These are phyloP conservation scores for Dioscorea zingiberensis DNA, from an alignment of 106 monocot genomes.

Conservation along the genomic window DNA sequence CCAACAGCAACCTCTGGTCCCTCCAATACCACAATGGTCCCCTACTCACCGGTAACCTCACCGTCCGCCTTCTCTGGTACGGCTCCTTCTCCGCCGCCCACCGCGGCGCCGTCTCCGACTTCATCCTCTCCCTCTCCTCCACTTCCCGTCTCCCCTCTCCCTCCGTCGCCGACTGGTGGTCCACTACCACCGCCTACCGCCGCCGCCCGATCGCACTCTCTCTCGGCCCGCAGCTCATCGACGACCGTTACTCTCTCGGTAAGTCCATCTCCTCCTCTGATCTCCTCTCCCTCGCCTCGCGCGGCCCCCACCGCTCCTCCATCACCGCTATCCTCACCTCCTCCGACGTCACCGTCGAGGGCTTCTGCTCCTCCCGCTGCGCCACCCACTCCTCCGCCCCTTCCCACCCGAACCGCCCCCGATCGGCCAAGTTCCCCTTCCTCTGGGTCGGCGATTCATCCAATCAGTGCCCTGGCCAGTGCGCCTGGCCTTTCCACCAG, in stretches of 20 bases:
- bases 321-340: constrained; percentile 36
- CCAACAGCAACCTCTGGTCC: constrained; percentile 28
- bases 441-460: constrained; percentile 23
- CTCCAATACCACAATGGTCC: constrained; percentile 59
- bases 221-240: constrained; percentile 5
- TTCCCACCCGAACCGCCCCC: no score
- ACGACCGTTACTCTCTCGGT: no score
- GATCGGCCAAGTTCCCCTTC: constrained; percentile 2
- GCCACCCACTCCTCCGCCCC: constrained; percentile 18
- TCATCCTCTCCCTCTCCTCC: constrained; percentile 46
- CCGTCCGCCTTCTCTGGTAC: constrained; percentile 65
- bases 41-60: constrained; percentile 48
- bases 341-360: constrained; percentile 34
- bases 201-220: constrained; percentile 15
- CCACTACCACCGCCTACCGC: constrained; percentile 21
- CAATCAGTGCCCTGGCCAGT: no score
- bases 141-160: constrained; percentile 7
- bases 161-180: constrained; percentile 51
- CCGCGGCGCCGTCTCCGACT: constrained; percentile 50
- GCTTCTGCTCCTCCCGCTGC: constrained; percentile 43
- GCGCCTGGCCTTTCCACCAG: background rate
- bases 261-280: background rate
- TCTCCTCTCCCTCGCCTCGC: constrained; percentile 14
- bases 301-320: constrained; percentile 8
- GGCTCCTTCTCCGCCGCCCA: constrained; percentile 65